Percentiles rank a stretch among this genome's conserved stretches.
Evolutionary conservation across 306 rosid genomes (phyloP).

Genomic region (Vigna hirtella): DNA sequence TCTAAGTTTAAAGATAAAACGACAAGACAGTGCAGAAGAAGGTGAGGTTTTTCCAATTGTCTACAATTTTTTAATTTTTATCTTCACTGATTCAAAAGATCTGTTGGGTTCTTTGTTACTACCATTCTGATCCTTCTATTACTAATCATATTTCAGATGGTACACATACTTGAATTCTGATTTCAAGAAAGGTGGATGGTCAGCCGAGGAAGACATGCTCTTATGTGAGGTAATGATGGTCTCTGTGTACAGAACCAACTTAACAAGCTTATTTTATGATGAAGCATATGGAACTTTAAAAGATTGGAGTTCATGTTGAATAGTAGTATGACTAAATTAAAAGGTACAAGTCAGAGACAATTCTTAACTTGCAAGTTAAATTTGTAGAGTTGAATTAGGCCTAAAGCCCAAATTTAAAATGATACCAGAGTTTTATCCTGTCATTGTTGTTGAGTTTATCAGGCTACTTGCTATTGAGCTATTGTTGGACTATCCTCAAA

Average conservation of each 20-base stretch:
- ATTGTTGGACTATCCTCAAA: neutral
- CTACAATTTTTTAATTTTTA: constrained; percentile 23
- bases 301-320: neutral
- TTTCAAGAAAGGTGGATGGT: constrained; percentile 93
- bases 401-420: neutral
- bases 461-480: too few relatives aligned
- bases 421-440: neutral
- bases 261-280: neutral
- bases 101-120: constrained; percentile 24
- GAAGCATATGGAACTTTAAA: constrained; percentile 5
- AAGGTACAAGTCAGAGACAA: neutral
- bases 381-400: neutral
- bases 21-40: constrained; percentile 89
- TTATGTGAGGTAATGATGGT: constrained; percentile 75
- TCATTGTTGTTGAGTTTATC: too few relatives aligned
- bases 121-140: constrained; percentile 40
- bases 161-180: constrained; percentile 92
- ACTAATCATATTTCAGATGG: constrained; percentile 65
- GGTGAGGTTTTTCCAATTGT: constrained; percentile 51
- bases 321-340: neutral
- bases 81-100: constrained; percentile 22
- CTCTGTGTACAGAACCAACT: constrained; percentile 1
- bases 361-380: neutral
- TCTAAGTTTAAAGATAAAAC: constrained; percentile 88
- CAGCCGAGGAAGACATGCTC: constrained; percentile 85